Base-by-base conservation (phyloP, 1,139 yeast species). In the Yamadazyma kanchanaburiensis region DNA sequence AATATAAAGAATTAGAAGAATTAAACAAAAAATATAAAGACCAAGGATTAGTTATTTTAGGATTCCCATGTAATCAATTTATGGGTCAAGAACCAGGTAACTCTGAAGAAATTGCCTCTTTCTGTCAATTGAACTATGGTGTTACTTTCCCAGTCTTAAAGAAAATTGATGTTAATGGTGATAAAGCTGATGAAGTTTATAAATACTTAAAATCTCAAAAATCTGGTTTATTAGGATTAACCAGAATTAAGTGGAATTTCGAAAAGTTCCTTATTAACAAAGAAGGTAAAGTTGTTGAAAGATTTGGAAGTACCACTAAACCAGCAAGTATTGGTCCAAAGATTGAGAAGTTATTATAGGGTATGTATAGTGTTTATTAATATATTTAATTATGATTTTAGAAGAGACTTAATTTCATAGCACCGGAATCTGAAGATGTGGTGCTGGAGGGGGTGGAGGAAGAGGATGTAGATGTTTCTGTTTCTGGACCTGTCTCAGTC, bases 81-180 rank as follows among this genome's bases (percentile, higher is more conserved):
- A 62, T 64, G 15, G 45, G 53, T 25, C 74, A 68, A 48, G 74
- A 68, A 48, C 74, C 74, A 17, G 73, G 73, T 5, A 31, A 40
- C 17, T 47, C 57, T 23, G 70, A 62, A 17, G 70, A 66, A 35
- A 67, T 67, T 37, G 61, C 60, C 21, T 44, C 48, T 21, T 66
- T 65, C 51, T 67, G 73, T 45, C 39, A 48, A 15, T 45, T 61
- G 43, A 67, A 67, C 53, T 60, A 53, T 35, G 64, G 64, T 22
- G 96, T 89, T 27, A 67, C 85, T 17, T 91, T 91, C 80, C 96
- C 96, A 25, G 74, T 91, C 26, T 66, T 91, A 74, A 70, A 77
- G 55, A 91, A 89, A 69, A 57, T 88, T 38, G 89, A 89, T 21
- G 98, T 91, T 45, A 91, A 91, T 55, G 98, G 98, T 30, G 61